These are phyloP conservation scores for Telfairia occidentalis DNA, from an alignment of 331 rosid species.

Conservation along the genomic window DNA sequence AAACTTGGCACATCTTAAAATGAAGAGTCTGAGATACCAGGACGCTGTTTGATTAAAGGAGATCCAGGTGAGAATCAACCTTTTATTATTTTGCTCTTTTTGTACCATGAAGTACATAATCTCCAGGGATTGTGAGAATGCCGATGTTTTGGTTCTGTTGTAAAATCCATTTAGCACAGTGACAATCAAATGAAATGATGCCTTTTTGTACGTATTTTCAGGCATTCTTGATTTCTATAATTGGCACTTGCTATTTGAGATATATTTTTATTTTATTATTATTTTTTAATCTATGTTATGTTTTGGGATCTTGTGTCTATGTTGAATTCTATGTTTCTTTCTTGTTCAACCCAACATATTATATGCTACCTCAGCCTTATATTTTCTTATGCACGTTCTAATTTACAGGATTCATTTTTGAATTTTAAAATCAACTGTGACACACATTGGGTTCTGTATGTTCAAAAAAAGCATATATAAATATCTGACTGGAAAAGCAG, in stretches of 20 bases:
- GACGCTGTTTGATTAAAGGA: constrained; percentile 19
- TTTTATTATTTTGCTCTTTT: constrained; percentile 20
- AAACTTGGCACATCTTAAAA: constrained; percentile 17
- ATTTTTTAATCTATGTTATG: neutral
- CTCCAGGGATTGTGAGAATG: constrained; percentile 12
- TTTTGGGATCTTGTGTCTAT: neutral
- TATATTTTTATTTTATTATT: neutral
- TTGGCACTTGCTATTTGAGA: neutral
- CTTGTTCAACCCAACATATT: neutral
- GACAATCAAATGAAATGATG: constrained; percentile 5
- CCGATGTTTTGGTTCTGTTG: constrained; percentile 20
- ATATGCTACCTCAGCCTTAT: neutral
- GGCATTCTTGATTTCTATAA: constrained; percentile 6
- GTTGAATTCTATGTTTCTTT: neutral
- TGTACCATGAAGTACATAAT: constrained; percentile 15
- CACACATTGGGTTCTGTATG: neutral
- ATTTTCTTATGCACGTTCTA: neutral
- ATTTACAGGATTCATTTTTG: neutral
- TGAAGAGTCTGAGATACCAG: constrained; percentile 21
- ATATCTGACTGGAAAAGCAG: neutral
- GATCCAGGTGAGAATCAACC: constrained; percentile 21
- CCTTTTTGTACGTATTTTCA: neutral
- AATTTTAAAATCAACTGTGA: neutral
- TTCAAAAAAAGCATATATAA: neutral
- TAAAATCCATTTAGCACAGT: constrained; percentile 9